Evolutionary conservation across 2,329 filamentous ascomycete species (phyloP), one percentile per base, ranked within the genome.

Genomic region (Leptosphaerulina australis): DNA sequence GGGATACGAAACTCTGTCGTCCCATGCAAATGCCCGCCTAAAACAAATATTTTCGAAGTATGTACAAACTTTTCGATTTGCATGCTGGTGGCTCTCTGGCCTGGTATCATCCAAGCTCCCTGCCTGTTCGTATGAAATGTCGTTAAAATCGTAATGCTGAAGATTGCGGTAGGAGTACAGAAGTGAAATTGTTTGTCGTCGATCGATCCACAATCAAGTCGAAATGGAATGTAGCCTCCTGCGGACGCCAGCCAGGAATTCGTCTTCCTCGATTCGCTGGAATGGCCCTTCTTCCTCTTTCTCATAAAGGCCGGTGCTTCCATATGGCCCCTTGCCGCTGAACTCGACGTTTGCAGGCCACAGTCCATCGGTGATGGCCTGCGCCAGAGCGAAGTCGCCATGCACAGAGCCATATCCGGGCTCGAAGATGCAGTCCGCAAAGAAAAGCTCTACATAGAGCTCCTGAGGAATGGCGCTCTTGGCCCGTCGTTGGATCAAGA

Each of bases 391-490:
- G 54, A 81, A 79, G 48, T 79, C 77, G 38, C 77, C 78, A 43
- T 81, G 78, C 9, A 80, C 78, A 10, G 76, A 62, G 12, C 66
- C 59, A 53, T 74, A 72, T 36, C 72, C 72, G 0, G 77, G 77
- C 49, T 79, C 76, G 62, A 81, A 81, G 57, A 81, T 80, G 66
- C 74, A 77, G 51, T 78, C 77, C 2, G 76, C 76, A 59, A 79
- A 80, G 72, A 81, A 81, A 21, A 81, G 64, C 57, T 81, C 77
- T 36, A 79, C 69, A 45, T 73, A 74, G 2, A 81, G 71, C 20
- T 74, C 67, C 21, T 58, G 63, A 6, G 71, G 71, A 24, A 71
- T 63, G 18, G 67, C 61, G 50, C 71, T 70, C 10, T 72, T 69
- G 3, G 69, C 68, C 21, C 74, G 74, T 4, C 66, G 62, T 12